Base-by-base conservation (phyloP, 108 stramenopile genomes). In the Nitzschia palea region DNA sequence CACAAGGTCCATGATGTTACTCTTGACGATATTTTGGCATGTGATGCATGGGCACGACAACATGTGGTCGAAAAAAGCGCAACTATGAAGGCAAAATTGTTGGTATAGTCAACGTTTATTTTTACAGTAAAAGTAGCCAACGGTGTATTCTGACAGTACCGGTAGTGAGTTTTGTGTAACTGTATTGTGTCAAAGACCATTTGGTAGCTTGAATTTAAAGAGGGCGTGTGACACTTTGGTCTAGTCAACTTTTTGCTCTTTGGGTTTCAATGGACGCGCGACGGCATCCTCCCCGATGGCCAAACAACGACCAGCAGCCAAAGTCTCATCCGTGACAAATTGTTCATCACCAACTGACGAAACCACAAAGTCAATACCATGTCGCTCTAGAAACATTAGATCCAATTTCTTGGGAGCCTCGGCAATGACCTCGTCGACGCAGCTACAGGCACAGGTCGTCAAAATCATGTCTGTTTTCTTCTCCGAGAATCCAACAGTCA, bases 1-100 rank as follows among this genome's bases (percentile, higher is more conserved):
- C 84, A 87, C 51, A 95, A 89, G 61, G 75, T 63, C 1, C 65
- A 77, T 35, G 88, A 83, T 53, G 83, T 94, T 3, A 83, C 89
- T 23, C 73, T 98, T 59, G 94, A 97, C 48, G 97, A 98, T 79
- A 98, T 98, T 66, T 67, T 98, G 75, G 71, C 62, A n/a, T 91
- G 86, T 58, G 95, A 96, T 82, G 79, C 63, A 42, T 96, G 95
- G 95, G 95, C 95, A 52, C 84, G 95, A 44, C 65, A 90, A 43
- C 75, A 83, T 65, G 93, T 96, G 30, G 70, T 73, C 23, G 75
- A 81, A 35, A 77, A 80, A 62, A 86, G 80, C 40, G 42, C 62
- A 60, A 71, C 63, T 4, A 57, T 57, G 52, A 65, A 62, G 47
- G 4, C 48, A 30, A 15, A 52, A 62, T 42, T 71, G 37, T n/a